These are phyloP conservation scores for Saturnispora ahearnii DNA, from an alignment of 805 yeast species.

Conservation along the genomic window DNA sequence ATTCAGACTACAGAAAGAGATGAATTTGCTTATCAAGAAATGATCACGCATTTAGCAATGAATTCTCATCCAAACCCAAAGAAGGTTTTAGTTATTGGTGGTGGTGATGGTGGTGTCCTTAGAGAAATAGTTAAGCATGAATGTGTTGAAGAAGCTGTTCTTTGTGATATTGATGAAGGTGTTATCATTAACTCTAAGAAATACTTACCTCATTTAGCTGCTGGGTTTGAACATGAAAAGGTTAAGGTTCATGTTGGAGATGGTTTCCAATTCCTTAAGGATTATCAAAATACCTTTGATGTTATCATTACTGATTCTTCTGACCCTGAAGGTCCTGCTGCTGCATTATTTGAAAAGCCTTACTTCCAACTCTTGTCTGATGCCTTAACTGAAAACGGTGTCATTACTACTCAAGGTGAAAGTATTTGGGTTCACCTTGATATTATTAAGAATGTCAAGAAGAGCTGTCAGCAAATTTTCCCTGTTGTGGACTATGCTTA, in stretches of 20 bases:
- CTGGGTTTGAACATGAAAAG: constrained; percentile 78
- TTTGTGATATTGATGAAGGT: constrained; percentile 92
- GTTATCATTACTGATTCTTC: constrained; percentile 96
- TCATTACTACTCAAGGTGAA: constrained; percentile 90
- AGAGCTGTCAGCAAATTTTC: constrained; percentile 76
- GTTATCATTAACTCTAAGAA: constrained; percentile 81
- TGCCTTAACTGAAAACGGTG: constrained; percentile 91
- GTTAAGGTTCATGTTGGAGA: constrained; percentile 88
- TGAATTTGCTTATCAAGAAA: constrained; percentile 96
- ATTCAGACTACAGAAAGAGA: constrained; percentile 97
- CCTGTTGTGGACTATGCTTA: constrained; percentile 88
- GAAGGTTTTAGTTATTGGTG: constrained; percentile 80
- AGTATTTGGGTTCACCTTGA: constrained; percentile 87
- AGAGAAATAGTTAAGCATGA: constrained; percentile 72
- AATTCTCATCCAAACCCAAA: constrained; percentile 89
- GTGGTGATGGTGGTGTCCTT: constrained; percentile 94
- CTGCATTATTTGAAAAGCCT: constrained; percentile 81
- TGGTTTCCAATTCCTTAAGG: constrained; percentile 91
- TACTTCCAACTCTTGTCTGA: constrained; percentile 76
- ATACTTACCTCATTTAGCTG: constrained; percentile 82
- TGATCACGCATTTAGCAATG: constrained; percentile 91
- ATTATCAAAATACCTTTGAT: constrained; percentile 77
- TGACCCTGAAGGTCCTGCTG: constrained; percentile 99
- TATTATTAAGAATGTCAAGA: constrained; percentile 72
- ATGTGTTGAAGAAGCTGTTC: constrained; percentile 51